Percentiles rank a stretch among this genome's conserved stretches.
phyloP scores from a whole-genome alignment of 2,329 filamentous ascomycete genomes.

The Ceratocystis ficicola region DNA sequence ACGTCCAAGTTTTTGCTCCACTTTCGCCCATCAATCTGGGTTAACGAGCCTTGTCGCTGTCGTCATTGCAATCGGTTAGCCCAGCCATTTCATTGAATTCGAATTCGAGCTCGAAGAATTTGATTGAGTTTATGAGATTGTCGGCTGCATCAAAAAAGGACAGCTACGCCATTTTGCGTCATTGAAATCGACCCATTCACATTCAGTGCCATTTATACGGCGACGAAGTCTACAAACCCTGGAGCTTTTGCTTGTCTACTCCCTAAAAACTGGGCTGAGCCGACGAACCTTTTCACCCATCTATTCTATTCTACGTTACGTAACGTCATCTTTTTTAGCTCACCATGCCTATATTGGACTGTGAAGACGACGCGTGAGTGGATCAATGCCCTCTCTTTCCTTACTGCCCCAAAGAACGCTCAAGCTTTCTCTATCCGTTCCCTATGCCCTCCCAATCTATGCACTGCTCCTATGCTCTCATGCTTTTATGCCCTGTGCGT shows the following conservation, averaged over 20 bases:
- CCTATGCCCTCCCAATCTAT: too few relatives aligned
- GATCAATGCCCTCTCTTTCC: neutral
- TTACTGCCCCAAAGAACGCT: neutral
- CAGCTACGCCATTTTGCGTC: too few relatives aligned
- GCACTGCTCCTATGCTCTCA: neutral
- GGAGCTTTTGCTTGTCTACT: too few relatives aligned
- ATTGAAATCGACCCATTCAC: too few relatives aligned
- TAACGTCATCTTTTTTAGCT: neutral
- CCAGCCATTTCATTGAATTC: too few relatives aligned
- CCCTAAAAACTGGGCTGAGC: neutral
- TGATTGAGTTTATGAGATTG: too few relatives aligned
- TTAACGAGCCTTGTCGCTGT: neutral
- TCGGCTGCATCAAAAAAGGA: too few relatives aligned
- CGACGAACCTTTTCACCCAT: neutral
- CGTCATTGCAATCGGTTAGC: neutral
- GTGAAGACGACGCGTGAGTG: constrained; percentile 20
- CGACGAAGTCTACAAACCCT: too few relatives aligned
- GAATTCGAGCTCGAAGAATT: too few relatives aligned
- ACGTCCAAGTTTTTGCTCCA: neutral
- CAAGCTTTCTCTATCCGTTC: too few relatives aligned
- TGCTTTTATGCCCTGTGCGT: neutral
- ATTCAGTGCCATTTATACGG: too few relatives aligned
- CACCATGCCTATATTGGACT: constrained; percentile 36
- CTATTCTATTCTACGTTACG: neutral
- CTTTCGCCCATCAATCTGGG: neutral